Base-by-base conservation (phyloP, 768 basidiomycete species). In the Kwoniella bestiolae region DNA sequence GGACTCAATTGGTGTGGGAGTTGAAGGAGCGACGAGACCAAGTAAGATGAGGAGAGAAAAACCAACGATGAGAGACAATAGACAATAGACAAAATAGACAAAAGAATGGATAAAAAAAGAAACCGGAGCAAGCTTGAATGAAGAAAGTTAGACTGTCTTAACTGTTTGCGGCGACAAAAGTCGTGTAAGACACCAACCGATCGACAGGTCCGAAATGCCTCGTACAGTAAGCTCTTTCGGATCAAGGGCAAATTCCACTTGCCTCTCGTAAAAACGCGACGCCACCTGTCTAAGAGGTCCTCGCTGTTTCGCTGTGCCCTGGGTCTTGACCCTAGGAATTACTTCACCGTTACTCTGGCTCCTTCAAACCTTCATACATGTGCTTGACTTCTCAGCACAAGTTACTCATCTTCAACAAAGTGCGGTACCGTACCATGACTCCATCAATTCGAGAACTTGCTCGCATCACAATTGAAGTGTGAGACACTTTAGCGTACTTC, bases 301-400 rank as follows among this genome's bases (percentile, higher is more conserved):
- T 26, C 16, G 23, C 18, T n/a, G 5, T 32, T 18, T 51, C 23
- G 8, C 35, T 35, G 1, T 18, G 23, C 57, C 25, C 38, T 31
- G 16, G 29, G 46, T 49, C 18, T 9, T 45, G 18, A 16, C 58
- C 46, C 38, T 60, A 49, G 58, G 58, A 50, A 49, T 60, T 60
- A 60, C 58, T 50, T 60, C 58, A 60, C 58, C 58, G 58, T 60
- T 60, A 60, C 58, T 45, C 29, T 60, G 58, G 58, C 44, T 46
- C 58, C 46, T 60, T 31, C 18, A 16, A 16, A 11, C 9, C 6
- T 35, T 32, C 32, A 3, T 21, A n/a, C n/a, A 34, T n/a, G 32
- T 34, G 14, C 29, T n/a, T 18, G 31, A 16, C 29, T 26, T 31
- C 14, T n/a, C 14, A 16, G n/a, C n/a, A n/a, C n/a, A n/a, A n/a